Conservation (phyloP, 305 asterid genomes). For the Fraxinus angustifolia region DNA sequence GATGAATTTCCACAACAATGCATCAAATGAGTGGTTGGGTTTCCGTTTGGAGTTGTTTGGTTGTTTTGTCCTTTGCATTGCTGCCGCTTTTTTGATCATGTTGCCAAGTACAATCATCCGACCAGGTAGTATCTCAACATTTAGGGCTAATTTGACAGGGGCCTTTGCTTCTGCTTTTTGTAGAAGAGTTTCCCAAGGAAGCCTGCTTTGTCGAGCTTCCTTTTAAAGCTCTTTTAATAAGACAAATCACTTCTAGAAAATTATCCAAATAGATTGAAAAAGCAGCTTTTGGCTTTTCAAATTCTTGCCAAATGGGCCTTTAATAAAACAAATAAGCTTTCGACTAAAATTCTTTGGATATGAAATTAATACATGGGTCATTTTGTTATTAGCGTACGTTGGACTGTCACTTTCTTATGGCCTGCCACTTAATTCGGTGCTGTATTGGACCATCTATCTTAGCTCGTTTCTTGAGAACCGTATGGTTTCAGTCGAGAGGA, state of each 20-base stretch:
- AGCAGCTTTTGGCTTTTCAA: background rate
- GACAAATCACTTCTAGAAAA: background rate
- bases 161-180: background rate
- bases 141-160: background rate
- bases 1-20: constrained; percentile 66
- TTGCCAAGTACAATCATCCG: constrained; percentile 51
- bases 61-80: constrained; percentile 45
- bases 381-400: constrained; percentile 37
- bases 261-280: background rate
- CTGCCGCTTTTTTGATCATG: constrained; percentile 46
- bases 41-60: constrained; percentile 75
- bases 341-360: background rate
- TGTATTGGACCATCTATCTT: constrained; percentile 43
- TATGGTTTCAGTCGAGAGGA: constrained; percentile 77
- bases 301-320: background rate
- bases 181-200: background rate
- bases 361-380: background rate
- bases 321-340: background rate
- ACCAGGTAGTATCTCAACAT: constrained; percentile 46
- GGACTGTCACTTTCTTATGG: constrained; percentile 81
- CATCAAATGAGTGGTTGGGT: constrained; percentile 73
- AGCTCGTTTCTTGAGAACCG: constrained; percentile 51
- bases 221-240: background rate
- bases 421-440: constrained; percentile 43
- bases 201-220: background rate